Base-by-base conservation (phyloP, 1,139 yeast genomes). In the Diutina neorugosa region DNA sequence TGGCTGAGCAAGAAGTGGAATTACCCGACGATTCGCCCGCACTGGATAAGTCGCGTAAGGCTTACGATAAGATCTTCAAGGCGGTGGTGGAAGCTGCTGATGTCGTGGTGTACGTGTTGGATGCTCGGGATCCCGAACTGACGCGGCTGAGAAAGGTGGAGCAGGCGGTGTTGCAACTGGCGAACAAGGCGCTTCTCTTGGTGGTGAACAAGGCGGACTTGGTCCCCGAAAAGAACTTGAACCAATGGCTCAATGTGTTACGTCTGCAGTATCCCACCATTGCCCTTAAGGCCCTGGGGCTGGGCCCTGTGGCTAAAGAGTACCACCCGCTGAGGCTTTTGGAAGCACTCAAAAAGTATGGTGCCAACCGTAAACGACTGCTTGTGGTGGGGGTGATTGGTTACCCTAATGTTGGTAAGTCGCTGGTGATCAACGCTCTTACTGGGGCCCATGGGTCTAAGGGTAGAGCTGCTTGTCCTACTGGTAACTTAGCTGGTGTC, bases 401-500 rank as follows among this genome's bases (percentile, higher is more conserved):
- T 34, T 91, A 90, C 67, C 98, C 98, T 51, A 93, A 93, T 57
- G 79, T 74, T 40, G 98, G 98, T 61, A 93, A 93, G 67, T 90
- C 97, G 0, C 90, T 97, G 14, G 86, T 94, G 54, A 93, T 93
- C 64, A 93, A 93, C 66, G 88, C 96, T 3, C 76, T 93, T 58
- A 84, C 95, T 11, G 78, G 87, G 54, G 84, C 96, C 69, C 94
- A 88, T 64, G 90, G 93, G 53, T 71, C 74, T 59, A 64, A 65
- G 55, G 73, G 81, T 49, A 27, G 50, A 9, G 80, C 77, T 61
- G 94, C 93, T 11, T 93, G 98, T 66, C 98, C 98, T 14, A 96
- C 88, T 40, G 99, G 98, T 51, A 94, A 95, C 63, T 94, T 87
- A 70, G 98, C 99, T 3, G 98, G 98, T 66, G 93, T 93, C 43